Percentiles rank a stretch among this genome's conserved stretches.
These are phyloP conservation scores for Phytophthora colocasiae DNA, from an alignment of 352 stramenopile species.

Conservation along the genomic window DNA sequence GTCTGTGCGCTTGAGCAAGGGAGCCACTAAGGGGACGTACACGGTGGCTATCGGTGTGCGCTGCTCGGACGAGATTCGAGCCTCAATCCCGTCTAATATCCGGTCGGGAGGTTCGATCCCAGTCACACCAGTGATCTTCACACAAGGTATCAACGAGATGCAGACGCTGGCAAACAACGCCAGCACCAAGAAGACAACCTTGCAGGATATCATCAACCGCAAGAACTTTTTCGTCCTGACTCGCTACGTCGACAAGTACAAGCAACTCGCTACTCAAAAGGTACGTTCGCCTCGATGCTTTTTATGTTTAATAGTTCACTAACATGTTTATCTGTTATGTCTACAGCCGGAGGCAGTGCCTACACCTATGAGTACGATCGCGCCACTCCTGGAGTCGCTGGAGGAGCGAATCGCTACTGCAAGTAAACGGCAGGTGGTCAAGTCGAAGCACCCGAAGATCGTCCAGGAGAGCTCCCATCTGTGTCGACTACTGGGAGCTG, in stretches of 20 bases:
- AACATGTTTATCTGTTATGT: constrained; percentile 13
- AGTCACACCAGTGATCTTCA: constrained; percentile 74
- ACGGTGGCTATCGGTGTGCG: constrained; percentile 69
- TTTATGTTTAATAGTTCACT: constrained; percentile 7
- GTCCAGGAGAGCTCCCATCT: constrained; percentile 71
- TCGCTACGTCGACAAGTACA: constrained; percentile 74
- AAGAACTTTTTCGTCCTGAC: constrained; percentile 68
- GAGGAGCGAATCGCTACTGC: constrained; percentile 60
- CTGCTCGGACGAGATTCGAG: constrained; percentile 49
- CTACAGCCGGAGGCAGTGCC: constrained; percentile 51
- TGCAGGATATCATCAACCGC: constrained; percentile 81
- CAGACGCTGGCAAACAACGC: constrained; percentile 82
- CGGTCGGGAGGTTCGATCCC: constrained; percentile 55
- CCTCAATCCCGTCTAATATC: constrained; percentile 53
- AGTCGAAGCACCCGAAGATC: constrained; percentile 82
- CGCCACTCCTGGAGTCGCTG: constrained; percentile 52
- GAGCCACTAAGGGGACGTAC: constrained; percentile 51
- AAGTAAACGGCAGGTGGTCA: constrained; percentile 71
- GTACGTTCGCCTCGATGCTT: constrained; percentile 24
- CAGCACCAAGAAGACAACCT: constrained; percentile 67
- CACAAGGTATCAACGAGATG: constrained; percentile 86
- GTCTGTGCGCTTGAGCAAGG: constrained; percentile 70
- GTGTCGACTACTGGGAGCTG: constrained; percentile 87
- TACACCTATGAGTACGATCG: constrained; percentile 50
- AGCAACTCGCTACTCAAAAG: constrained; percentile 45